phyloP scores from a whole-genome alignment of 345 rosid genomes.

The Linum trigynum region DNA sequence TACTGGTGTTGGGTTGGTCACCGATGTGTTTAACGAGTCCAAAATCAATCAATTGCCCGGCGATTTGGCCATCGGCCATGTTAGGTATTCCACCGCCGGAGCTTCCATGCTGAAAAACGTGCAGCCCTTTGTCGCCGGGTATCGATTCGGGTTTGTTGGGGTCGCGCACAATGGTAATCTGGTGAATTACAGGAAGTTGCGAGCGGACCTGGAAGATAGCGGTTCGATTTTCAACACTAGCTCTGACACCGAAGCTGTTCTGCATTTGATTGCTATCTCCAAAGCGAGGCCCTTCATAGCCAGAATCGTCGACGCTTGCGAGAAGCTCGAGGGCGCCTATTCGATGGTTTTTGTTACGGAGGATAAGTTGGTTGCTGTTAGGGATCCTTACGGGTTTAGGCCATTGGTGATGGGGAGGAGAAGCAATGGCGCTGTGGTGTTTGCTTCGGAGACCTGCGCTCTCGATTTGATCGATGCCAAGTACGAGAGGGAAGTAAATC shows the following conservation, averaged over 20 bases:
- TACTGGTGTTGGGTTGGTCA: constrained; percentile 91
- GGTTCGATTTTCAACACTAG: constrained; percentile 92
- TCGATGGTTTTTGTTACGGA: constrained; percentile 91
- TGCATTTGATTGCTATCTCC: constrained; percentile 87
- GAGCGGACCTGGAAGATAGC: constrained; percentile 66
- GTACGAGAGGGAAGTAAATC: constrained; percentile 82
- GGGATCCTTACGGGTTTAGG: constrained; percentile 84
- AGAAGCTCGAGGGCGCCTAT: constrained; percentile 77
- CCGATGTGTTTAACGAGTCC: constrained; percentile 81
- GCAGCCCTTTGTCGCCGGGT: constrained; percentile 97
- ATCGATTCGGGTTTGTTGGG: constrained; percentile 75
- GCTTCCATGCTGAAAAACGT: constrained; percentile 90
- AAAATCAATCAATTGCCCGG: constrained; percentile 86
- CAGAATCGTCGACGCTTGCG: constrained; percentile 92
- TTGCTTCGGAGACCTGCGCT: constrained; percentile 95
- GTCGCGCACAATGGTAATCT: constrained; percentile 95
- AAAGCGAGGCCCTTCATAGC: constrained; percentile 80
- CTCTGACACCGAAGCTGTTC: constrained; percentile 94
- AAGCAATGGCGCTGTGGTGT: constrained; percentile 84
- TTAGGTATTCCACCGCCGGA: constrained; percentile 92
- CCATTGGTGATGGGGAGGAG: constrained; percentile 95
- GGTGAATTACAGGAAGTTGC: constrained; percentile 59
- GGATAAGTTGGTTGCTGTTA: constrained; percentile 89
- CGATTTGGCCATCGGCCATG: constrained; percentile 80
- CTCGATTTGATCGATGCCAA: constrained; percentile 95